These are phyloP conservation scores for Apiospora pterosperma DNA, from an alignment of 2,329 filamentous ascomycete species.

Conservation along the genomic window DNA sequence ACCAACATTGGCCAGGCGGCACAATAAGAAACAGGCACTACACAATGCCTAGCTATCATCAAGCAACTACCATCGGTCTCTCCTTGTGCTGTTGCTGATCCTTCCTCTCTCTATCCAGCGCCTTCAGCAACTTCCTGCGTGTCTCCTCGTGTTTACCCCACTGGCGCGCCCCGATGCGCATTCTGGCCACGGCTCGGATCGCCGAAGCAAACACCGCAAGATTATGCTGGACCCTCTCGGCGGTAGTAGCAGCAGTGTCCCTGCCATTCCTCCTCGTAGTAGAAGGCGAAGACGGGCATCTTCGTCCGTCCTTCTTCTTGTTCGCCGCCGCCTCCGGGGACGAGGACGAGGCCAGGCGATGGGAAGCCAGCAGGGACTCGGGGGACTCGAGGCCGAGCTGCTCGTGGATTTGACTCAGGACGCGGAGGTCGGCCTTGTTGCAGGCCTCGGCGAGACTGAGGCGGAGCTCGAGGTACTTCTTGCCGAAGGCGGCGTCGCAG, in stretches of 20 bases:
- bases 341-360: neutral
- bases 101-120: neutral
- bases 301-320: constrained; percentile 6
- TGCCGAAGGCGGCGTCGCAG: constrained; percentile 78
- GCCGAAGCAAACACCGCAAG: constrained; percentile 44
- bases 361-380: constrained; percentile 19
- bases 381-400: constrained; percentile 37
- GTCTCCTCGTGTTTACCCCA: constrained; percentile 52
- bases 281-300: neutral
- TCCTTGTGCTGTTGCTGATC: neutral
- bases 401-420: constrained; percentile 80
- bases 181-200: constrained; percentile 51
- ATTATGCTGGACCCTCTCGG: constrained; percentile 19
- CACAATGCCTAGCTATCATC: neutral
- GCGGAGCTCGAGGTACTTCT: constrained; percentile 76
- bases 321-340: neutral
- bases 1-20: neutral
- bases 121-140: constrained; percentile 44
- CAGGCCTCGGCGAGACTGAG: constrained; percentile 85
- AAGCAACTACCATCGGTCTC: neutral
- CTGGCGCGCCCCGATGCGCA: constrained; percentile 41
- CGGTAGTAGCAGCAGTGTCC: neutral
- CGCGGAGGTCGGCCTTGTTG: constrained; percentile 85
- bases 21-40: neutral
- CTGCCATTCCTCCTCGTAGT: neutral